Percentiles rank a stretch among this genome's conserved stretches.
phyloP scores from a whole-genome alignment of 352 stramenopile genomes.

The Pythium monospermum region DNA sequence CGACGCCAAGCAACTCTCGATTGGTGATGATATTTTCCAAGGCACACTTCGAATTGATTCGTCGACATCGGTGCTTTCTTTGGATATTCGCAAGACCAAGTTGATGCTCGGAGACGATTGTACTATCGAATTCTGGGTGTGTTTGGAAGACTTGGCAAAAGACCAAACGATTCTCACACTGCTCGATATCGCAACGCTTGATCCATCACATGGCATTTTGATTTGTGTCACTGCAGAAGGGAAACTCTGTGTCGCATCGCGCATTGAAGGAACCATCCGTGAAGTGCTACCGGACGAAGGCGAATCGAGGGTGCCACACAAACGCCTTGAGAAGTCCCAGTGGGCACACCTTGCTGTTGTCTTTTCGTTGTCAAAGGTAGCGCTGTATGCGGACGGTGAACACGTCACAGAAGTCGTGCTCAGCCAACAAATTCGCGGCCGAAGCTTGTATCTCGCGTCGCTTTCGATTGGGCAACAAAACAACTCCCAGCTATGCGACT shows the following conservation, averaged over 20 bases:
- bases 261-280: too few species aligned
- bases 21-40: slow-evolving; percentile 25
- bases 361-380: slow-evolving; percentile 28
- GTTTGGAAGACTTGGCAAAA: slow-evolving; percentile 7
- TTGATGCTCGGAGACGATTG: slow-evolving; percentile 28
- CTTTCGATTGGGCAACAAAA: slow-evolving; percentile 5
- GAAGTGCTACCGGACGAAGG: too few species aligned
- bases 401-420: slow-evolving; percentile 6
- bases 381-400: slow-evolving; percentile 40
- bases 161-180: background rate
- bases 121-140: slow-evolving; percentile 55
- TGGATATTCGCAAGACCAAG: slow-evolving; percentile 21
- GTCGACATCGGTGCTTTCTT: background rate
- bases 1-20: slow-evolving; percentile 3
- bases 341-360: slow-evolving; percentile 60
- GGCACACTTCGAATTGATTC: slow-evolving; percentile 26
- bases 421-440: background rate
- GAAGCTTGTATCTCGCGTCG: slow-evolving; percentile 11
- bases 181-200: slow-evolving; percentile 10
- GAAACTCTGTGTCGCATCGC: background rate
- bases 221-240: background rate
- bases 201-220: background rate
- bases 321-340: slow-evolving; percentile 20
- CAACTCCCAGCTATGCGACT: too few species aligned
- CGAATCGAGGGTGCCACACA: background rate